A percentile compares a stretch with the other conserved stretches of the same genome.
These are phyloP conservation scores for Flammula alnicola DNA, from an alignment of 1,284 basidiomycete genomes.

Conservation along the genomic window DNA sequence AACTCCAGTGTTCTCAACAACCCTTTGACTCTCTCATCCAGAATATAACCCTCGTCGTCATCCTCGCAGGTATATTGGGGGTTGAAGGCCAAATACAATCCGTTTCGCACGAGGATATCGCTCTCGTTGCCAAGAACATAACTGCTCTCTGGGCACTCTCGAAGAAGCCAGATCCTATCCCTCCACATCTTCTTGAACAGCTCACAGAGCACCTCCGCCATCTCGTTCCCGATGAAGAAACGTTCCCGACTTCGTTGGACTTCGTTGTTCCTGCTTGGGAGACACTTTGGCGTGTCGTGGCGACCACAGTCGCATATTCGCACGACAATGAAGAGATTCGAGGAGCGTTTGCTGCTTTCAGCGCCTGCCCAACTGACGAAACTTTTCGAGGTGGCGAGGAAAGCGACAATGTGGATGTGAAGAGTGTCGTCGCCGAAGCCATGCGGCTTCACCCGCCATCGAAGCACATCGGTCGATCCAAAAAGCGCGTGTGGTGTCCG, in stretches of 20 bases:
- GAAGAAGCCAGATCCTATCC: constrained; percentile 34
- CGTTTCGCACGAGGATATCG: constrained; percentile 37
- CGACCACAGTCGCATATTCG: constrained; percentile 45
- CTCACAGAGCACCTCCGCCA: constrained; percentile 34
- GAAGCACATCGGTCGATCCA: constrained; percentile 40
- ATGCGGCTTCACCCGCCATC: constrained; percentile 54
- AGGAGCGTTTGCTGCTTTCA: constrained; percentile 42
- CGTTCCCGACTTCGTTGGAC: constrained; percentile 47
- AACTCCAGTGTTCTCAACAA: constrained; percentile 15
- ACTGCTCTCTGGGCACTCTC: constrained; percentile 47
- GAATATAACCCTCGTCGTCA: constrained; percentile 45
- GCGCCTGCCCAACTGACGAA: constrained; percentile 37
- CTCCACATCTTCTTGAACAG: constrained; percentile 22
- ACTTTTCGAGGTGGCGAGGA: constrained; percentile 35
- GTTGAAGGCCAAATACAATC: constrained; percentile 33
- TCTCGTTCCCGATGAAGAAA: constrained; percentile 41
- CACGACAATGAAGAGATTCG: constrained; percentile 31
- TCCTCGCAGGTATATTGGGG: constrained; percentile 45
- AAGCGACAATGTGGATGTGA: constrained; percentile 34
- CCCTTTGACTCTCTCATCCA: constrained; percentile 46
- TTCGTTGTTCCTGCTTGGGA: constrained; percentile 63
- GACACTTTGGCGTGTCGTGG: constrained; percentile 64
- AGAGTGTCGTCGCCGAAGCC: constrained; percentile 46
- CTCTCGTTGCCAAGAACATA: constrained; percentile 40
- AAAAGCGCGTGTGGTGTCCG: constrained; percentile 17